phyloP scores from a whole-genome alignment of 768 basidiomycete species.

The Boletus rubropictus region DNA sequence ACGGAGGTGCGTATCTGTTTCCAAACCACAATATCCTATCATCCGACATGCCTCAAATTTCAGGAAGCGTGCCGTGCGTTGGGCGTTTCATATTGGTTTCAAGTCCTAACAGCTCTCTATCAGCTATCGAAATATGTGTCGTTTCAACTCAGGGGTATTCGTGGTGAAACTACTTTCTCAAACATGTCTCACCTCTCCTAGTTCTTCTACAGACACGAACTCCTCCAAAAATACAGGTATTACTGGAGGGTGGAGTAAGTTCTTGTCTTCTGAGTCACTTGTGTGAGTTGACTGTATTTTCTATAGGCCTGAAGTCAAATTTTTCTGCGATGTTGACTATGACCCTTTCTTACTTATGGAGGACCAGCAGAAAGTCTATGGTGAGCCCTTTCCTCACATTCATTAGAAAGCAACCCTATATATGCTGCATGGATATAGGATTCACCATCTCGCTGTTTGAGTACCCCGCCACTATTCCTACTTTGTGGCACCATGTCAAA shows the following conservation, averaged over 20 bases:
- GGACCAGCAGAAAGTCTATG: constrained; percentile 77
- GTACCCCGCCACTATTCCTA: constrained; percentile 74
- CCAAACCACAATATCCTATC: constrained; percentile 2
- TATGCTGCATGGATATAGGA: constrained; percentile 33
- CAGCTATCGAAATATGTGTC: constrained; percentile 92
- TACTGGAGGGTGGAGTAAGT: constrained; percentile 89
- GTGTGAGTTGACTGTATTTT: constrained; percentile 5
- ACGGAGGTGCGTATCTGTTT: constrained; percentile 44
- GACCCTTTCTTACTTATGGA: constrained; percentile 83
- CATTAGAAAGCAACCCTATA: constrained; percentile 22
- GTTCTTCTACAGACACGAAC: constrained; percentile 81
- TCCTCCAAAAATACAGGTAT: constrained; percentile 72
- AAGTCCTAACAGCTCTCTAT: constrained; percentile 5
- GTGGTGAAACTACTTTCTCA: neutral
- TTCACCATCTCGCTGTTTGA: constrained; percentile 79
- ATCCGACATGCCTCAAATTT: neutral
- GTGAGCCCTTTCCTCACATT: constrained; percentile 29
- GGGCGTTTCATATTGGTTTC: neutral
- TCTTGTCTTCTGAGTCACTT: neutral
- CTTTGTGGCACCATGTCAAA: constrained; percentile 72
- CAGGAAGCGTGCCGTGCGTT: constrained; percentile 69
- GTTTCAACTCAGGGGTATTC: constrained; percentile 82
- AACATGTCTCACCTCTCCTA: constrained; percentile 23
- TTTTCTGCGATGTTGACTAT: constrained; percentile 73
- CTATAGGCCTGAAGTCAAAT: constrained; percentile 65